Base-by-base conservation (phyloP, 176 grass and related monocot species). In the Hyparrhenia diplandra region DNA sequence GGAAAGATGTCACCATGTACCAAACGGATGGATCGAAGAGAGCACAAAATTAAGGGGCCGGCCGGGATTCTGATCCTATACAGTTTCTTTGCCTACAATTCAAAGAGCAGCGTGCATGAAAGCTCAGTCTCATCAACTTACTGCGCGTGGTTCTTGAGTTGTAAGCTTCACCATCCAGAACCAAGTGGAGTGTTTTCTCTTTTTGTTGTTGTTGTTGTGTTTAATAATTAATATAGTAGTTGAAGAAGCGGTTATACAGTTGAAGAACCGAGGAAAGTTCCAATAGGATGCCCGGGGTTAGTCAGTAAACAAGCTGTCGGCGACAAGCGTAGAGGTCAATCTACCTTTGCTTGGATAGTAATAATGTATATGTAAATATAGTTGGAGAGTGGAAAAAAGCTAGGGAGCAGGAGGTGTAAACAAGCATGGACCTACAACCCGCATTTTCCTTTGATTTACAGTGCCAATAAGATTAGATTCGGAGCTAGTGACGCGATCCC, bases 341-440 rank as follows among this genome's bases (percentile, higher is more conserved):
- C 63, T 32, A 32, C 31, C 7, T 9, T 4, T 30, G 68, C 28
- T 32, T 30, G 68, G 43, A 23, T 61, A 49, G 74, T 27, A 71
- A 64, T 63, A 77, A 62, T 45, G 14, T 37, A 40, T 69, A 40
- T 69, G 12, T 6, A 40, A 69, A n/a, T 66, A 5, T 60, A 35
- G 3, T 67, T 66, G 31, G 23, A 2, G 64, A 42, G 31, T 5
- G 10, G 10, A 13, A 4, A 14, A 57, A 13, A 87, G n/a, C n/a
- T n/a, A n/a, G 21, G 69, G 30, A 11, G 21, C 29, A 52, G 18
- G 18, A 18, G 49, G 49, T 54, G 52, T 70, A 87, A 88, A 78
- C 86, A 87, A 88, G 73, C 86, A 88, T 83, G 23, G 30, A 88
- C 86, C 80, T 73, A 79, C n/a, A 37, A 79, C 67, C 67, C 80